Evolutionary conservation across 2,329 filamentous ascomycete species (phyloP), one percentile per base, ranked within the genome.

Genomic region (Fusarium devonianum): DNA sequence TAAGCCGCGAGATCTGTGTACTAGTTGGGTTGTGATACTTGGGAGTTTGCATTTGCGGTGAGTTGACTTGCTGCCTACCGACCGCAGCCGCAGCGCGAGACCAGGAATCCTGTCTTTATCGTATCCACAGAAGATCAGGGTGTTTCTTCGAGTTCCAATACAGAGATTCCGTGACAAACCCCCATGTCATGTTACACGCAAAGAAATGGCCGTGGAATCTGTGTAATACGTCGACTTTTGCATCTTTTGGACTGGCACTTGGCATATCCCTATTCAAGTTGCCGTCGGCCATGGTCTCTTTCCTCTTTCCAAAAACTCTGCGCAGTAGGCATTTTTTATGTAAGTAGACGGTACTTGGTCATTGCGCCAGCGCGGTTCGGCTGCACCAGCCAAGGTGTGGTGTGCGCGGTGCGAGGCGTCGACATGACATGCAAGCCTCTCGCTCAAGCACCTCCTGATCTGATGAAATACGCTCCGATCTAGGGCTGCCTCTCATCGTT

Each of bases 1-100:
- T 56, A 65, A 65, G 61, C 63, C 63, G 63, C 57, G 47, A 57
- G 49, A 63, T 55, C 62, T 46, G 49, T 49, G 23, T 26, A 10
- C 23, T 35, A 35, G 8, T 25, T 25, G 8, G 12, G 12, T 5
- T 4, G 22, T 9, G n/a, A 8, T 8, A 45, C 38, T 21, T 60
- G 50, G 29, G 30, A 34, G 40, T 53, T 60, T 60, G 56, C 56
- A 37, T 53, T 60, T 60, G 56, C 56, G 56, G 56, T 58, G 53
- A 54, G 54, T 34, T 34, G 30, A 60, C 43, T 34, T 53, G 42
- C 25, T 45, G 64, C 62, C 49, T 60, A 56, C 47, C 54, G 43
- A 44, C 49, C 57, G 32, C 55, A 57, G 49, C 50, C 32, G 46
- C 39, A 50, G 53, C 43, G 16, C 26, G 28, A 33, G 17, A 18